Conservation (phyloP, 2,329 filamentous ascomycete genomes). For the Alternaria viburni region DNA sequence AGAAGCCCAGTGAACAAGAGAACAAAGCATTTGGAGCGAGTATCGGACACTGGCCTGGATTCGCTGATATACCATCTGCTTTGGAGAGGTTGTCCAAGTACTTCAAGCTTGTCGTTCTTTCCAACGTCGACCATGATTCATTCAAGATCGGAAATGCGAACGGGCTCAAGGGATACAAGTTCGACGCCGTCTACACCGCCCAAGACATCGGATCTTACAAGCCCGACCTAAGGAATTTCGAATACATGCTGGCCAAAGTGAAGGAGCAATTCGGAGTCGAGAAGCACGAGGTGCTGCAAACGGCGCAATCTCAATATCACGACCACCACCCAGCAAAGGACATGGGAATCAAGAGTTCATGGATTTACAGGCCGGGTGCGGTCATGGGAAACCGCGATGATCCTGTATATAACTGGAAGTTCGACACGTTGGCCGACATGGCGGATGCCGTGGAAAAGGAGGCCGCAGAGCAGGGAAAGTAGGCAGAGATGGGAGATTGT, state of each 20-base stretch:
- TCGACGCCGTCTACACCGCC: conserved; percentile 72
- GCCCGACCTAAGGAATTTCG: conserved; percentile 68
- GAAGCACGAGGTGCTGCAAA: conserved; percentile 67
- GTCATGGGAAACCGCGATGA: conserved; percentile 55
- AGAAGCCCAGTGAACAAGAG: conserved; percentile 48
- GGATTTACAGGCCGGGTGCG: conserved; percentile 65
- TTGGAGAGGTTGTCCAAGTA: conserved; percentile 56
- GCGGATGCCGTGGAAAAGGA: conserved; percentile 60
- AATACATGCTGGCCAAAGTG: conserved; percentile 65
- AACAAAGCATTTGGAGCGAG: conserved; percentile 59
- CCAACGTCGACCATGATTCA: conserved; percentile 64
- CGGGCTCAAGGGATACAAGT: conserved; percentile 60
- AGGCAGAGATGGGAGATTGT: not conserved
- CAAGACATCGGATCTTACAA: conserved; percentile 76
- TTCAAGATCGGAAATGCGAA: conserved; percentile 58
- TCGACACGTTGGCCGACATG: conserved; percentile 65
- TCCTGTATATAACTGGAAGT: conserved; percentile 58
- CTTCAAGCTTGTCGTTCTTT: conserved; percentile 67
- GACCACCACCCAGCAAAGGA: conserved; percentile 71
- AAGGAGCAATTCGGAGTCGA: conserved; percentile 62
- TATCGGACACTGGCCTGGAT: conserved; percentile 63
- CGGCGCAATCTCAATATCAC: conserved; percentile 70
- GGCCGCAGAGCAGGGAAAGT: conserved; percentile 16
- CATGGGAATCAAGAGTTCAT: conserved; percentile 66
- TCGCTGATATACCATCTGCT: conserved; percentile 63